A percentile compares a stretch with the other conserved stretches of the same genome.
phyloP scores from a whole-genome alignment of 768 basidiomycete genomes.

The Hypholoma fasciculare region DNA sequence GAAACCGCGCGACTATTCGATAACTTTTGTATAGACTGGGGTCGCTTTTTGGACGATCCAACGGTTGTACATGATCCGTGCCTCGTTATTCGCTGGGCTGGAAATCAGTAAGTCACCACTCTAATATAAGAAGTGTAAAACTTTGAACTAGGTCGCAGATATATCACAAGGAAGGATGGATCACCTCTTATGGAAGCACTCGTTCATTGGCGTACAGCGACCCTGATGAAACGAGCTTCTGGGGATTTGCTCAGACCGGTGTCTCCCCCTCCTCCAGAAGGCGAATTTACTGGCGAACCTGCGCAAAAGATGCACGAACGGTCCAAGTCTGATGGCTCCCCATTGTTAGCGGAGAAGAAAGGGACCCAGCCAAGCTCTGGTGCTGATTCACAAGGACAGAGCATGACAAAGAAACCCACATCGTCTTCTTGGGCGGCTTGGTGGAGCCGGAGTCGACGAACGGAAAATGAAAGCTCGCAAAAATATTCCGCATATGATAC shows the following conservation, averaged over 20 bases:
- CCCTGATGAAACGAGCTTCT: conserved; percentile 13
- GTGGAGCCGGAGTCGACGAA: conserved; percentile 71
- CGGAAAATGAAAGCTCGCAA: conserved; percentile 17
- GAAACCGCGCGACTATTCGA: conserved; percentile 60
- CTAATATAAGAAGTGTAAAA: not conserved
- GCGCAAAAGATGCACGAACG: conserved; percentile 12
- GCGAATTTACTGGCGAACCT: not conserved
- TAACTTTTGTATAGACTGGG: conserved; percentile 61
- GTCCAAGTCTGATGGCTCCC: conserved; percentile 17
- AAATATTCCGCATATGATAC: conserved; percentile 6
- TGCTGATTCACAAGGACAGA: not conserved
- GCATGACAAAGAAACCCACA: conserved; percentile 37
- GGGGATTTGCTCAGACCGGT: conserved; percentile 16
- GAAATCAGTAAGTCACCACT: conserved; percentile 51
- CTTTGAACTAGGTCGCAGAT: conserved; percentile 39
- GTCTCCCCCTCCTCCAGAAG: conserved; percentile 11
- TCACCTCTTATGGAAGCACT: conserved; percentile 79
- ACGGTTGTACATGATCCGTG: conserved; percentile 57
- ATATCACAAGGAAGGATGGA: conserved; percentile 73
- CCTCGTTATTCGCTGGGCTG: conserved; percentile 76
- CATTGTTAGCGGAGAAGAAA: conserved; percentile 8
- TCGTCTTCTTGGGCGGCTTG: conserved; percentile 80
- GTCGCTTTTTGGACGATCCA: conserved; percentile 65
- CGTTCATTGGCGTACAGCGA: conserved; percentile 55
- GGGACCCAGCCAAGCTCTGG: not conserved